Evolutionary conservation across 345 rosid species (phyloP), one percentile per base, ranked within the genome.

Genomic region (Zanthoxylum bungeanum): DNA sequence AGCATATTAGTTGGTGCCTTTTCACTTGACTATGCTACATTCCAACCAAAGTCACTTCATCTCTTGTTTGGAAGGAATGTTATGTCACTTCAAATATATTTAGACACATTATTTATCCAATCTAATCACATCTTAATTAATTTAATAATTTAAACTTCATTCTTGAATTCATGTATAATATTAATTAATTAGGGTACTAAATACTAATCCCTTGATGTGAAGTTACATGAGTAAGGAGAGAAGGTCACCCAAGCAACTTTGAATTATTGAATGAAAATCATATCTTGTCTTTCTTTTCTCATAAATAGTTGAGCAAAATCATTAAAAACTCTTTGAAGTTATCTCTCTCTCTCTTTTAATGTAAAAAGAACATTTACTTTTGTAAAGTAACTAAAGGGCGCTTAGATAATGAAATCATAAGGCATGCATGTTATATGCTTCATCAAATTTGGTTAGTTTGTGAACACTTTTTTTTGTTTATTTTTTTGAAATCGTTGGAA

Each of bases 391-490:
- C 9, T 7, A 1, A 57, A 27, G 44, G 68, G 28, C n/a, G 39
- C 40, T 60, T 58, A 39, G 44, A 39, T n/a, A 9, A 47, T 65
- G 66, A 50, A 60, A 34, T 66, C 36, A 64, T 36, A 64, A 46
- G 49, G 34, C 64, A 27, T 53, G 65, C 78, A 69, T 8, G 42
- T 34, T 47, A 25, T 28, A 64, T 69, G 65, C 51, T 56, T 68
- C 69, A 16, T 69, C 70, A 55, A 55, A 53, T 69, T 69, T 25
- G 17, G 52, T 31, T 61, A 55, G 14, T 22, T 60, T 19, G 4
- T 14, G 51, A 53, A 25, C 37, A 2, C 47, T 30, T n/a, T n/a
- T n/a, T n/a, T n/a, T n/a, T n/a, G n/a, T n/a, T n/a, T n/a, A n/a
- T n/a, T n/a, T n/a, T n/a, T n/a, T n/a, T n/a, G n/a, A n/a, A n/a